Percentiles rank a stretch among this genome's conserved stretches.
Conservation (phyloP, 306 rosid genomes). For the Prunus mongolica region DNA sequence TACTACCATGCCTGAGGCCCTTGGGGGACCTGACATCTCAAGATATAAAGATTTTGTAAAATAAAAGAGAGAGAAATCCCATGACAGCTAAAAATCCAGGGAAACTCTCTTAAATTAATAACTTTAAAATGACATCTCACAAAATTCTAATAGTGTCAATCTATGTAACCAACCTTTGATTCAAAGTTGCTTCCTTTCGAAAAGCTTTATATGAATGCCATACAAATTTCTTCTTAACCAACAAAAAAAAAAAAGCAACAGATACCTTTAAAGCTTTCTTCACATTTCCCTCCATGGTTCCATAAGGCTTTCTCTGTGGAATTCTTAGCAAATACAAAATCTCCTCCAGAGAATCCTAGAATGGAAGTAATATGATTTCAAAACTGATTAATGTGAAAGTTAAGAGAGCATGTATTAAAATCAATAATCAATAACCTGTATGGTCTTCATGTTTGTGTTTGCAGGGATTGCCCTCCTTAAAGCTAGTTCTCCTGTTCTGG, state of each 20-base stretch:
- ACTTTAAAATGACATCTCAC: not conserved
- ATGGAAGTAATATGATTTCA: slow-evolving; percentile 9
- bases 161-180: not conserved
- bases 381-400: slow-evolving; percentile 6
- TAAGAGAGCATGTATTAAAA: not conserved
- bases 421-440: slow-evolving; percentile 49
- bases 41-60: not conserved
- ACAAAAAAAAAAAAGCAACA: not conserved
- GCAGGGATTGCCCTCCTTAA: slow-evolving; percentile 90
- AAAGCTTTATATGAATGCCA: not conserved
- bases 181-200: not conserved
- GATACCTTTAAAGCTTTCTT: slow-evolving; percentile 85
- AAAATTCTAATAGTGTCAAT: not conserved
- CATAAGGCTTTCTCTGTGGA: slow-evolving; percentile 93
- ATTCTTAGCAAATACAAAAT: slow-evolving; percentile 81
- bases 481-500: slow-evolving; percentile 90
- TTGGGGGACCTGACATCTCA: not conserved
- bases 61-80: not conserved
- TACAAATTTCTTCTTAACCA: not conserved
- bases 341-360: slow-evolving; percentile 81
- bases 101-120: not conserved
- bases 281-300: slow-evolving; percentile 94
- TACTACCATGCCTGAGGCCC: not conserved
- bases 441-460: slow-evolving; percentile 72
- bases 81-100: not conserved